Percentiles rank a stretch among this genome's conserved stretches.
Conservation (phyloP, 768 basidiomycete genomes). For the Tephrocybe sp. region DNA sequence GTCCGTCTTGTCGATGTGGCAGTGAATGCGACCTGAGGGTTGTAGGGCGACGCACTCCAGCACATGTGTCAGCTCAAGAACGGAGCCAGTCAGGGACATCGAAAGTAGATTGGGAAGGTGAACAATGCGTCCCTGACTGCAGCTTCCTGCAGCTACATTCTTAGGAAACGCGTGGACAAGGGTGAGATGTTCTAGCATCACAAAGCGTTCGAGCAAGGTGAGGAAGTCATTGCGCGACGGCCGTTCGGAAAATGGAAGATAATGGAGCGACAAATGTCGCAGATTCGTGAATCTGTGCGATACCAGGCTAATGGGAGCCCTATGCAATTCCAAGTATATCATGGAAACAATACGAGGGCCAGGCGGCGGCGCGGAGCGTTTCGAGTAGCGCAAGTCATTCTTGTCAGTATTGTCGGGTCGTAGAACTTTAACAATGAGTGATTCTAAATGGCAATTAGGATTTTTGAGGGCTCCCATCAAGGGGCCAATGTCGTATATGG, state of each 20-base stretch:
- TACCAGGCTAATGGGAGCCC: slow-evolving; percentile 35
- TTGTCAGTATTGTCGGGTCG: slow-evolving; percentile 16
- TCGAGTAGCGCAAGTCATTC: slow-evolving; percentile 20
- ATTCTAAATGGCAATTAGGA: slow-evolving; percentile 33
- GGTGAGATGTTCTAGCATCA: slow-evolving; percentile 31
- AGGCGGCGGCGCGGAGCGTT: slow-evolving; percentile 25
- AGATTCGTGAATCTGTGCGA: slow-evolving; percentile 34
- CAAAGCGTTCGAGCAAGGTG: slow-evolving; percentile 29
- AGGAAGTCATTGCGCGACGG: slow-evolving; percentile 32
- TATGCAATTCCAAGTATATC: slow-evolving; percentile 32
- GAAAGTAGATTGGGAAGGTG: slow-evolving; percentile 26
- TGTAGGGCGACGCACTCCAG: slow-evolving; percentile 28
- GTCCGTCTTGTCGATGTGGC: slow-evolving; percentile 25
- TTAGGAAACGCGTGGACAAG: slow-evolving; percentile 34
- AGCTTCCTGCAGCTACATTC: slow-evolving; percentile 16
- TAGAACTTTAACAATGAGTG: slow-evolving; percentile 30
- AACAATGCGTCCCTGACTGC: slow-evolving; percentile 18
- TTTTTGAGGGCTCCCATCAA: slow-evolving; percentile 32
- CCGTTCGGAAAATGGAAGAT: slow-evolving; percentile 35
- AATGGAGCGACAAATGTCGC: slow-evolving; percentile 32
- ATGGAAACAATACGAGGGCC: slow-evolving; percentile 30
- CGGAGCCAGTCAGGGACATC: slow-evolving; percentile 31
- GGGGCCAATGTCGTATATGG: slow-evolving; percentile 31
- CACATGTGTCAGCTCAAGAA: slow-evolving; percentile 27
- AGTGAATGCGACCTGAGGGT: slow-evolving; percentile 22